Percentiles rank a stretch among this genome's conserved stretches.
These are phyloP conservation scores for Tulasnella sp. DNA, from an alignment of 768 basidiomycete species.

Conservation along the genomic window DNA sequence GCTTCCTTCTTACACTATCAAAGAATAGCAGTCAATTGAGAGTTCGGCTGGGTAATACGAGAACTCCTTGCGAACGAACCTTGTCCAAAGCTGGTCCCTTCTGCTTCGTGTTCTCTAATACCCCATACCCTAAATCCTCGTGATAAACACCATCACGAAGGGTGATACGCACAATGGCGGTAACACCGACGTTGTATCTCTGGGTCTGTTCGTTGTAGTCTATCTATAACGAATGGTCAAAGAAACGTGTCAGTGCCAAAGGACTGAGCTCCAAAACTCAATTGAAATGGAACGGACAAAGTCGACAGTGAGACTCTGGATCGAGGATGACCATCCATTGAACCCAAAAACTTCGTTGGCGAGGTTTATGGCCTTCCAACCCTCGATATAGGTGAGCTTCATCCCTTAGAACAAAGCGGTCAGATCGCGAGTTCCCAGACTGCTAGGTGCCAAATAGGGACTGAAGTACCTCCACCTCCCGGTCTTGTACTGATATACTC, in stretches of 20 bases:
- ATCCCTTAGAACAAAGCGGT: conserved; percentile 40
- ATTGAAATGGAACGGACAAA: conserved; percentile 20
- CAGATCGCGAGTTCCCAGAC: background rate
- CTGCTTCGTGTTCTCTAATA: conserved; percentile 70
- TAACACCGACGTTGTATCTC: conserved; percentile 62
- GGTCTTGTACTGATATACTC: conserved; percentile 85
- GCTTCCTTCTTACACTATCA: conserved; percentile 94
- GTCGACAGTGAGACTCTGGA: conserved; percentile 57
- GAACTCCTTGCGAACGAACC: conserved; percentile 43
- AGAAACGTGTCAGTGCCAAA: background rate
- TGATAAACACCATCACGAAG: conserved; percentile 80
- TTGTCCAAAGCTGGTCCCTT: conserved; percentile 88
- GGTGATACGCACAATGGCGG: conserved; percentile 79
- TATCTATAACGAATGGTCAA: conserved; percentile 34
- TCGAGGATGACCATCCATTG: conserved; percentile 85
- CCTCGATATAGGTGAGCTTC: conserved; percentile 90
- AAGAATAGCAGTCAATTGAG: background rate
- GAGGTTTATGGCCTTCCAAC: conserved; percentile 96
- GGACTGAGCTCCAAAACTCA: background rate
- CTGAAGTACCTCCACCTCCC: conserved; percentile 49
- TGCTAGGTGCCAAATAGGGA: background rate
- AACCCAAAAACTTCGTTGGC: conserved; percentile 99
- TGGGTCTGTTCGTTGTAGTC: conserved; percentile 62
- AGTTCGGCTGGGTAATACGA: too few relatives aligned
- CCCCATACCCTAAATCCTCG: conserved; percentile 90